Conservation (phyloP, 2,329 filamentous ascomycete genomes). For the Leptosphaerulina australis region DNA sequence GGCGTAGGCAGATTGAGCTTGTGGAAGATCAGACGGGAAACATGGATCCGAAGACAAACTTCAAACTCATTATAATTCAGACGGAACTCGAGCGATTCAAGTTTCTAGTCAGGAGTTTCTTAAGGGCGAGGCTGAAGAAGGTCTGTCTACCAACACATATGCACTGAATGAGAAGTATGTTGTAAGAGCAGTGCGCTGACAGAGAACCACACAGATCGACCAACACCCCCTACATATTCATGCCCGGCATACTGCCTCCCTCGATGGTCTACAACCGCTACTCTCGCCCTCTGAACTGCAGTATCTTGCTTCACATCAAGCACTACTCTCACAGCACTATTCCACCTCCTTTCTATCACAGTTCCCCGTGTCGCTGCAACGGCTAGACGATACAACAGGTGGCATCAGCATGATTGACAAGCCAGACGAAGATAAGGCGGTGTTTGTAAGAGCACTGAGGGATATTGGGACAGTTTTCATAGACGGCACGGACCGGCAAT, state of each 20-base stretch:
- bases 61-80: slow-evolving; percentile 91
- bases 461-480: slow-evolving; percentile 63
- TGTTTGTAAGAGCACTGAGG: slow-evolving; percentile 77
- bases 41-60: slow-evolving; percentile 90
- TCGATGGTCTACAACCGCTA: slow-evolving; percentile 57
- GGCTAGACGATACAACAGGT: slow-evolving; percentile 87
- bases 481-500: slow-evolving; percentile 63
- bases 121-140: slow-evolving; percentile 87
- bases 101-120: slow-evolving; percentile 81
- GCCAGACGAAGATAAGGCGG: slow-evolving; percentile 80
- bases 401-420: slow-evolving; percentile 91
- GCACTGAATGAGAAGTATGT: slow-evolving; percentile 1
- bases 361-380: slow-evolving; percentile 79
- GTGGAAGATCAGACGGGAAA: slow-evolving; percentile 72
- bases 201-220: slow-evolving; percentile 68
- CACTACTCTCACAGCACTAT: slow-evolving; percentile 84
- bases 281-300: slow-evolving; percentile 78
- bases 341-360: slow-evolving; percentile 79
- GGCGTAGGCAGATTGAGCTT: slow-evolving; percentile 52
- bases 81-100: slow-evolving; percentile 95
- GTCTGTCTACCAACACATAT: slow-evolving; percentile 50
- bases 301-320: slow-evolving; percentile 85
- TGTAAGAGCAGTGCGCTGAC: not conserved
- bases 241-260: slow-evolving; percentile 48
- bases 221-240: slow-evolving; percentile 76